These are phyloP conservation scores for Acanthochlamys bracteata DNA, from an alignment of 106 monocot species.

Conservation along the genomic window DNA sequence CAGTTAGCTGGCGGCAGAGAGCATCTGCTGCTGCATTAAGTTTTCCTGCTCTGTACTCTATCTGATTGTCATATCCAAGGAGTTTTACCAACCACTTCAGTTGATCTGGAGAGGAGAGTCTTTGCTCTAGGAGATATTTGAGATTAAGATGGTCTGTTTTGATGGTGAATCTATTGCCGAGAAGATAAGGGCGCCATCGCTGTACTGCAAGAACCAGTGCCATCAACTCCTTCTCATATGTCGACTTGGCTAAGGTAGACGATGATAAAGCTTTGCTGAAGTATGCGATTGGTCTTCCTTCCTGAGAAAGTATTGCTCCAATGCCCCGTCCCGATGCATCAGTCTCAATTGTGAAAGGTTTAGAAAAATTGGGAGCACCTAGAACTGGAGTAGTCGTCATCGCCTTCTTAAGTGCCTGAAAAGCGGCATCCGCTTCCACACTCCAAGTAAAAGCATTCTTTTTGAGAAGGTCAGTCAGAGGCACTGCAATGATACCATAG, in stretches of 20 bases:
- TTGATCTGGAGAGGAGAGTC: not conserved
- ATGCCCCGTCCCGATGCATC: not conserved
- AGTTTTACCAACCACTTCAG: not conserved
- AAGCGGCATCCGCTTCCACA: not conserved
- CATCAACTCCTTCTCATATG: not conserved
- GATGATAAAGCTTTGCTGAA: not conserved
- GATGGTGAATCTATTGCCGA: not conserved
- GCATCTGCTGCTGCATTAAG: not conserved
- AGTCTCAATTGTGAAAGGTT: not conserved
- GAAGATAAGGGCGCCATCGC: not conserved
- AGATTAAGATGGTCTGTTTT: conserved; percentile 1
- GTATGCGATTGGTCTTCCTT: not conserved
- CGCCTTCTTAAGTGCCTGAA: not conserved
- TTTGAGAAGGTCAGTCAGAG: not conserved
- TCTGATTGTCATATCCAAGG: not conserved
- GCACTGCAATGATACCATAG: conserved; percentile 1
- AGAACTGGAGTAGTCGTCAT: not conserved
- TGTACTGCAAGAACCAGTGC: not conserved
- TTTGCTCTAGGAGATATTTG: conserved; percentile 1
- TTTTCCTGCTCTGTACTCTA: not conserved
- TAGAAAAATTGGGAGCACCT: not conserved
- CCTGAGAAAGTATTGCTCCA: not conserved
- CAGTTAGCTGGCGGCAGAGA: not conserved
- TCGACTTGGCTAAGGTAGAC: too few relatives aligned
- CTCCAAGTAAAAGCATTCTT: not conserved